These are phyloP conservation scores for Colletotrichum sidae DNA, from an alignment of 2,329 filamentous ascomycete genomes.

Conservation along the genomic window DNA sequence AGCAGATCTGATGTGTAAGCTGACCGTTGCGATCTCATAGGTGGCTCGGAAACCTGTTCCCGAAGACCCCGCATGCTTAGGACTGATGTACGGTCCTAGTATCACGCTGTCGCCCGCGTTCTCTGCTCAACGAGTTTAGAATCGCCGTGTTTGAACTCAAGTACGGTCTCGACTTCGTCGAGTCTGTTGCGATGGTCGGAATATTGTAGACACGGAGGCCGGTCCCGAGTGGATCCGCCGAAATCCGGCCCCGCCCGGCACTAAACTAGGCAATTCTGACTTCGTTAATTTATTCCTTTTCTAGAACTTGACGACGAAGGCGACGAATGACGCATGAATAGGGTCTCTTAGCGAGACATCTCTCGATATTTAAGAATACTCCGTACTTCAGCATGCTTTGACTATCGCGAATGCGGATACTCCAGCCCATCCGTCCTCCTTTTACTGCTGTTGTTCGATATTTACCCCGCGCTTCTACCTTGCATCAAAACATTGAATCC, in stretches of 20 bases:
- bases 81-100: background rate
- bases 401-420: too few species aligned
- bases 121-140: background rate
- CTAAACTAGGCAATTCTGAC: conserved; percentile 26
- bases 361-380: too few species aligned
- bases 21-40: conserved; percentile 8
- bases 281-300: conserved; percentile 18
- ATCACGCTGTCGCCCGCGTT: too few species aligned
- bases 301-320: background rate
- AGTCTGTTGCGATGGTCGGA: background rate
- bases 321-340: too few species aligned
- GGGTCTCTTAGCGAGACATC: too few species aligned
- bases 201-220: background rate
- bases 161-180: background rate
- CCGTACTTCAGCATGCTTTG: too few species aligned
- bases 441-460: too few species aligned
- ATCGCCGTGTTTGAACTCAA: conserved; percentile 7
- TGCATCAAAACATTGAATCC: too few species aligned
- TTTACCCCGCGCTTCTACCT: too few species aligned
- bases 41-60: conserved; percentile 25
- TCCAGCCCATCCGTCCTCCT: too few species aligned
- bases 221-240: conserved; percentile 3
- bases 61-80: conserved; percentile 10
- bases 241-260: conserved; percentile 21
- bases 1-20: background rate